These are phyloP conservation scores for Podaxis sp. DNA, from an alignment of 768 basidiomycete genomes.

Conservation along the genomic window DNA sequence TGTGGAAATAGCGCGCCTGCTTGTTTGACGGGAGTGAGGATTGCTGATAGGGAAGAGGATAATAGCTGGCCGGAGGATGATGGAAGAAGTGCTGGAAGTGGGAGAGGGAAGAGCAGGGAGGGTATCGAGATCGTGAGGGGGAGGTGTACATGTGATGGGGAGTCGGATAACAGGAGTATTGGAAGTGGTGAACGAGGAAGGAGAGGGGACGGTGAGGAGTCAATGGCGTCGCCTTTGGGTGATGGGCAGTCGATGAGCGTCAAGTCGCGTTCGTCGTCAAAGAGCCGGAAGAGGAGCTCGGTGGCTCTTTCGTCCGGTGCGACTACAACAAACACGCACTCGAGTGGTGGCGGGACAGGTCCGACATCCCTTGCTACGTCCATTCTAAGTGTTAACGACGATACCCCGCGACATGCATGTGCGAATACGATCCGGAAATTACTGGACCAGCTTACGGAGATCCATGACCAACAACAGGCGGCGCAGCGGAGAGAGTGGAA, in stretches of 20 bases:
- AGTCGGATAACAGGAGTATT: conserved; percentile 18
- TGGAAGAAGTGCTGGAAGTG: conserved; percentile 23
- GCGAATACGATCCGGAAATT: conserved; percentile 69
- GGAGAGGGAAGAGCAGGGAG: conserved; percentile 16
- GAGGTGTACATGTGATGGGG: conserved; percentile 40
- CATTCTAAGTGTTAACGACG: conserved; percentile 54
- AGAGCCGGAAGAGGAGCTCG: conserved; percentile 44
- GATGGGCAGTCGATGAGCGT: conserved; percentile 25
- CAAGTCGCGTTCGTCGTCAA: conserved; percentile 49
- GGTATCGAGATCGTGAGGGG: conserved; percentile 43
- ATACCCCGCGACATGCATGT: conserved; percentile 73
- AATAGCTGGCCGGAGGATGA: conserved; percentile 75
- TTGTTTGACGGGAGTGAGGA: conserved; percentile 82
- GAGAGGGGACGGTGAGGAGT: neutral
- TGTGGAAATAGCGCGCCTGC: conserved; percentile 77
- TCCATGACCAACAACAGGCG: conserved; percentile 77
- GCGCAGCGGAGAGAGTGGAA: conserved; percentile 82
- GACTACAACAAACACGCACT: conserved; percentile 32
- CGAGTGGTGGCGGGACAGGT: conserved; percentile 47
- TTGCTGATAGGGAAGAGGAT: conserved; percentile 77
- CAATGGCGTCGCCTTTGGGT: neutral
- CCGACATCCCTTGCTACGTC: conserved; percentile 28
- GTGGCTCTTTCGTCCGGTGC: conserved; percentile 21
- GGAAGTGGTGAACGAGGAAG: conserved; percentile 10
- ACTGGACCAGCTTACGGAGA: conserved; percentile 69